phyloP scores from a whole-genome alignment of 169 alveolate species.

The Neospora caninum region DNA sequence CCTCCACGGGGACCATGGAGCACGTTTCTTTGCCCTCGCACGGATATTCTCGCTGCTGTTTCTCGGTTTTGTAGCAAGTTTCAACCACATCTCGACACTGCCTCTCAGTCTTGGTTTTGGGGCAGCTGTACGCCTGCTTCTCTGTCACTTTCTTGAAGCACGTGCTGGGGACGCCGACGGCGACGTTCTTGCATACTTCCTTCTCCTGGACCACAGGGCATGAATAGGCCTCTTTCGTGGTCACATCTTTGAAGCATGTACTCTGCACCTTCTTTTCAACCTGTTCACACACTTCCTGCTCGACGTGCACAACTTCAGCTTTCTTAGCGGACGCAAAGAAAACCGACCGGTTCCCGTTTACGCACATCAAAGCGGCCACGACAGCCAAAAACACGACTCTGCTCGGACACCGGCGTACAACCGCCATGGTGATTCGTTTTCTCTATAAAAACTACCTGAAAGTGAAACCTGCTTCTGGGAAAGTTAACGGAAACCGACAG shows the following conservation, averaged over 20 bases:
- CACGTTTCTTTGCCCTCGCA: slow-evolving; percentile 62
- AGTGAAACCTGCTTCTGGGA: background rate
- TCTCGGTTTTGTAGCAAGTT: slow-evolving; percentile 62
- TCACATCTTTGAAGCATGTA: slow-evolving; percentile 62
- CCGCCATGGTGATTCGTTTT: background rate
- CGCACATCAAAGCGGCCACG: background rate
- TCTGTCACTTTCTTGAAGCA: slow-evolving; percentile 59
- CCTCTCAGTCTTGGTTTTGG: slow-evolving; percentile 59
- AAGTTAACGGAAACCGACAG: background rate
- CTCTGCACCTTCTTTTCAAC: slow-evolving; percentile 51
- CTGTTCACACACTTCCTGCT: slow-evolving; percentile 58
- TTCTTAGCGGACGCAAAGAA: background rate
- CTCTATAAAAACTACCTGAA: background rate
- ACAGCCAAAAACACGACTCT: background rate
- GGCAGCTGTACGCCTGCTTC: slow-evolving; percentile 61
- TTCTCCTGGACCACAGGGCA: slow-evolving; percentile 61
- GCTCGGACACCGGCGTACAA: background rate
- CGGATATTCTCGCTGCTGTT: slow-evolving; percentile 58
- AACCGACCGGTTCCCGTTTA: background rate
- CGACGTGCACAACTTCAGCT: slow-evolving; percentile 33
- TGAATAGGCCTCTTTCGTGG: slow-evolving; percentile 61
- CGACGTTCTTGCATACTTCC: slow-evolving; percentile 62
- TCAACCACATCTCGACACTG: slow-evolving; percentile 59
- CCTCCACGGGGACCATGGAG: slow-evolving; percentile 54
- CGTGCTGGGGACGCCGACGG: slow-evolving; percentile 28